Evolutionary conservation across 2,329 filamentous ascomycete species (phyloP), one percentile per base, ranked within the genome.

Genomic region (Reticulascus tulasneorum): DNA sequence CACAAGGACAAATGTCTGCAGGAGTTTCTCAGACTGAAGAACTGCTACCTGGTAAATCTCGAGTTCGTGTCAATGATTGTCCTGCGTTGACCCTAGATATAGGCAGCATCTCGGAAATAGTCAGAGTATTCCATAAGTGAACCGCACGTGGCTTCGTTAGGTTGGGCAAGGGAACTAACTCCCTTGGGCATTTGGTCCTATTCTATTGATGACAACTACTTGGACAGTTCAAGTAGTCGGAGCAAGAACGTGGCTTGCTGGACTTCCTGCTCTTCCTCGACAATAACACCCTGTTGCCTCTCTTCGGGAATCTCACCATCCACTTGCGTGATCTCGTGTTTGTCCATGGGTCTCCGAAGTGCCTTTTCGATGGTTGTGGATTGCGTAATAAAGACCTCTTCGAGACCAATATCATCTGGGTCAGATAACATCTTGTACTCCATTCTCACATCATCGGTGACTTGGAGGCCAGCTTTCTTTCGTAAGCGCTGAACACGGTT

Each of bases 361-460:
- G 81, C 82, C 67, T 88, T 42, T 22, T 42, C 40, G 19, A 42
- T 40, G 11, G 24, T 19, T 29, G 32, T 42, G 32, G 15, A 24
- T 24, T 42, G 40, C 9, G 40, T 93, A 59, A 85, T 82, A 53
- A 94, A 86, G 22, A 75, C 67, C 28, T 69, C 60, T 16, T 75
- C 77, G 17, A 95, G 61, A 6, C 86, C 87, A 40, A 90, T 73
- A 28, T 78, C 74, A 3, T 93, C 85, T 0, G 86, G 85, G 54
- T 95, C 89, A 7, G 78, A 74, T 31, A 94, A 65, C 6, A 97
- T 79, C 39, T 73, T 74, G 66, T 95, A 97, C 60, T 94, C 86
- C 86, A 98, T 95, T 66, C 84, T 86, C 45, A 98, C 82, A 55
- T 97, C 93, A 55, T 98, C 93, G 0, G 91, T 97, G 2, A 89